phyloP scores from a whole-genome alignment of 2,329 filamentous ascomycete species.

The Raffaelea albimanens region DNA sequence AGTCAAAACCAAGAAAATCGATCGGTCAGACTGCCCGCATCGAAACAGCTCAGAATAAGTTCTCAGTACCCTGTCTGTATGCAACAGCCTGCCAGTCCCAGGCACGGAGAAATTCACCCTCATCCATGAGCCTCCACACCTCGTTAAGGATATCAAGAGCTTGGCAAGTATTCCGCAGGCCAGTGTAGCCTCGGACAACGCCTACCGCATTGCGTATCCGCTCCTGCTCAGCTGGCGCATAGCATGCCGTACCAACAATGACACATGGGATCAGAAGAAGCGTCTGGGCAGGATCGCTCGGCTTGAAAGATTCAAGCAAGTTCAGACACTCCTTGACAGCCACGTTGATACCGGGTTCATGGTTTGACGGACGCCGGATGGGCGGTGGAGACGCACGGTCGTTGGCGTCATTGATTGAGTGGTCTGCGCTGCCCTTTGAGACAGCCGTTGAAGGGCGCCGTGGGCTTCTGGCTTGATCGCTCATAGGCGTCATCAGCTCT shows the following conservation, averaged over 20 bases:
- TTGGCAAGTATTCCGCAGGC: constrained; percentile 47
- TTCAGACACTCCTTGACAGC: constrained; percentile 48
- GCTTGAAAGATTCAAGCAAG: constrained; percentile 45
- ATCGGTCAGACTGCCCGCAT: too few species aligned
- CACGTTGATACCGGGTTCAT: constrained; percentile 40
- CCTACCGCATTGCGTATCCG: constrained; percentile 39
- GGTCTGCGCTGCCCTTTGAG: constrained; percentile 12
- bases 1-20: not conserved
- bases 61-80: constrained; percentile 42
- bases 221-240: constrained; percentile 41
- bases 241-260: constrained; percentile 51
- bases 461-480: constrained; percentile 2
- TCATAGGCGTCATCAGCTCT: constrained; percentile 1
- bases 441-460: constrained; percentile 16
- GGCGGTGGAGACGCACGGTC: constrained; percentile 31
- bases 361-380: constrained; percentile 34
- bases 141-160: constrained; percentile 45
- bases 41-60: constrained; percentile 30
- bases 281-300: constrained; percentile 49
- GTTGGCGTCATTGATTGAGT: not conserved
- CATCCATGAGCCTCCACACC: constrained; percentile 50
- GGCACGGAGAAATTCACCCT: constrained; percentile 44
- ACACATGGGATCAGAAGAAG: constrained; percentile 52
- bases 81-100: constrained; percentile 59
- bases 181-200: constrained; percentile 47